Evolutionary conservation across 306 rosid species (phyloP), one percentile per base, ranked within the genome.

Genomic region (Ziziphus jujuba): DNA sequence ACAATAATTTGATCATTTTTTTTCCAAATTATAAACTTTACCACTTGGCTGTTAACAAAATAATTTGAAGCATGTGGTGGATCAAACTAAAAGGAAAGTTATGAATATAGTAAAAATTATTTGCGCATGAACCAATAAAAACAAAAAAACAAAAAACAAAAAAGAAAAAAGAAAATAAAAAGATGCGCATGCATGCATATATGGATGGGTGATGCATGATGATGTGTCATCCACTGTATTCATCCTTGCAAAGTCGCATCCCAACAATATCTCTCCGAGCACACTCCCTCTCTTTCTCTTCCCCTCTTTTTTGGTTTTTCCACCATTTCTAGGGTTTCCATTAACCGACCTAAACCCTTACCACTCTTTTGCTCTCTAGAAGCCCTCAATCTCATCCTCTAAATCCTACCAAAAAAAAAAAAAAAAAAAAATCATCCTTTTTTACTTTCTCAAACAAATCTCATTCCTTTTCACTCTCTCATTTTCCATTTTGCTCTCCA

Each of bases 281-380:
- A 21, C 70, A 43, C 59, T 47, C 73, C n/a, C n/a, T n/a, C n/a
- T n/a, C n/a, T n/a, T n/a, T 59, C 56, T 67, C 63, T 17, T 52
- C 25, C 70, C 16, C 45, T 54, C 53, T 36, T n/a, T n/a, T n/a
- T n/a, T n/a, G n/a, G n/a, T 69, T 19, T 59, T 9, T 11, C 34
- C 72, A 14, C 45, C n/a, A 50, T 45, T 73, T 75, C 74, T 79
- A 79, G 83, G 83, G 79, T 79, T 79, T 79, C 66, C 74, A 60
- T 19, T 63, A 5, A 22, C 36, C 59, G 6, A 52, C 40, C 53
- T 59, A 56, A 64, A 45, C 63, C 48, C 69, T 44, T 4, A n/a
- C 15, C 35, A 44, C 56, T 64, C 34, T 52, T n/a, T n/a, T n/a
- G n/a, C n/a, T n/a, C 65, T 28, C 33, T 28, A 4, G 20, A 45